Evolutionary conservation across 768 basidiomycete genomes (phyloP).

Genomic region (Trametes cubensis): DNA sequence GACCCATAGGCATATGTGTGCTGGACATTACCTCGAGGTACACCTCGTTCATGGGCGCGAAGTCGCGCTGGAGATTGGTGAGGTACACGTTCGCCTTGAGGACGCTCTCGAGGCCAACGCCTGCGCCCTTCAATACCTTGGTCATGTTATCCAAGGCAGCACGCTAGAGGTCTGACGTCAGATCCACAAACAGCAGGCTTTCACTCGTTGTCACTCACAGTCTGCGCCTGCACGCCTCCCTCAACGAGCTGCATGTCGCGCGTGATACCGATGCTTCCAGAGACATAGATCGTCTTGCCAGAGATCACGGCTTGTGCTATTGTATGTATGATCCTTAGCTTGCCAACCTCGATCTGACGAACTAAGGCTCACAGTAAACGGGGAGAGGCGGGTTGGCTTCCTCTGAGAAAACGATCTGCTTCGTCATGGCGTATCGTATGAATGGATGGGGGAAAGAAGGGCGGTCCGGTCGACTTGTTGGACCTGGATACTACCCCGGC

Average conservation of each 20-base stretch:
- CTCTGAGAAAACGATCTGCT: constrained; percentile 33
- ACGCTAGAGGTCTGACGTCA: constrained; percentile 29
- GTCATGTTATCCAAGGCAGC: constrained; percentile 44
- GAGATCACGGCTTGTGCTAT: constrained; percentile 44
- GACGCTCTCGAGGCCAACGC: constrained; percentile 40
- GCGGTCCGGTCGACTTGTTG: background rate
- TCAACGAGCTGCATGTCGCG: constrained; percentile 36
- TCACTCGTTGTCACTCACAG: constrained; percentile 32
- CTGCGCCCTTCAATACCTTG: constrained; percentile 41
- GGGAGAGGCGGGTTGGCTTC: constrained; percentile 41
- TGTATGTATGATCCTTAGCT: background rate
- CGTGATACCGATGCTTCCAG: constrained; percentile 43
- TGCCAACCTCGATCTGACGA: too few relatives aligned
- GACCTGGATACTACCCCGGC: background rate
- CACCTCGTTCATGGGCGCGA: constrained; percentile 42
- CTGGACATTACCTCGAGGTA: constrained; percentile 36
- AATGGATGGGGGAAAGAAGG: background rate
- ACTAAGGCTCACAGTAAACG: constrained; percentile 33
- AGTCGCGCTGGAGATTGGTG: constrained; percentile 41
- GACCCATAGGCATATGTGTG: too few relatives aligned
- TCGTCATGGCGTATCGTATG: constrained; percentile 30
- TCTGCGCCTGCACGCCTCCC: constrained; percentile 43
- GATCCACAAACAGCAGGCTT: background rate
- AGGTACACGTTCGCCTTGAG: constrained; percentile 47
- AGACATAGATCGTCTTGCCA: constrained; percentile 41